phyloP scores from a whole-genome alignment of 2,329 filamentous ascomycete genomes.

The Claviceps sp. region DNA sequence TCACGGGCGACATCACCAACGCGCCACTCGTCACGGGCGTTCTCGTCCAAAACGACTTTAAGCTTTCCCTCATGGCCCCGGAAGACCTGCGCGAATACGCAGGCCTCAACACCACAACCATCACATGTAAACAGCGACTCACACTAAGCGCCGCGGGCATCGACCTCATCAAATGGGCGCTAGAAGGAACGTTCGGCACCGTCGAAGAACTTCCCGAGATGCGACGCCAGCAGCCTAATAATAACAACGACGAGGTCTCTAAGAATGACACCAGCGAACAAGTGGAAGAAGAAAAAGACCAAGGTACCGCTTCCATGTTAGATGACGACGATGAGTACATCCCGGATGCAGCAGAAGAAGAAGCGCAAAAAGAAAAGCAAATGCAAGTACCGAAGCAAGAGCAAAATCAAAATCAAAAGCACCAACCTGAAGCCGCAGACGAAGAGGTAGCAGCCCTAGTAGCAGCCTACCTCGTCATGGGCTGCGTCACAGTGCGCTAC shows the following conservation, averaged over 20 bases:
- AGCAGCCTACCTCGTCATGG: slow-evolving; percentile 66
- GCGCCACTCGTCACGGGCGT: slow-evolving; percentile 67
- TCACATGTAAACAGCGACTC: slow-evolving; percentile 82
- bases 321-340: slow-evolving; percentile 15
- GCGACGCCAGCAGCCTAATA: slow-evolving; percentile 17
- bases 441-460: slow-evolving; percentile 46
- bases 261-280: slow-evolving; percentile 22
- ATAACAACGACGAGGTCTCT: slow-evolving; percentile 14
- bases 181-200: slow-evolving; percentile 86
- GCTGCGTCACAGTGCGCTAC: slow-evolving; percentile 73
- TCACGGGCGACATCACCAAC: slow-evolving; percentile 18
- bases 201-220: slow-evolving; percentile 56
- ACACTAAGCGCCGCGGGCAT: slow-evolving; percentile 78
- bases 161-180: slow-evolving; percentile 83
- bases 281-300: slow-evolving; percentile 17
- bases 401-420: slow-evolving; percentile 6
- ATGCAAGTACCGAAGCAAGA: background rate
- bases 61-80: slow-evolving; percentile 90
- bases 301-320: background rate
- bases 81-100: slow-evolving; percentile 94
- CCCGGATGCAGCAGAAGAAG: slow-evolving; percentile 9
- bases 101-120: slow-evolving; percentile 88
- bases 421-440: slow-evolving; percentile 43
- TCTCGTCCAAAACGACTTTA: slow-evolving; percentile 94
- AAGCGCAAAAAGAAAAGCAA: background rate